Conservation (phyloP, 352 stramenopile species). For the Phytophthora pseudosyringae region DNA sequence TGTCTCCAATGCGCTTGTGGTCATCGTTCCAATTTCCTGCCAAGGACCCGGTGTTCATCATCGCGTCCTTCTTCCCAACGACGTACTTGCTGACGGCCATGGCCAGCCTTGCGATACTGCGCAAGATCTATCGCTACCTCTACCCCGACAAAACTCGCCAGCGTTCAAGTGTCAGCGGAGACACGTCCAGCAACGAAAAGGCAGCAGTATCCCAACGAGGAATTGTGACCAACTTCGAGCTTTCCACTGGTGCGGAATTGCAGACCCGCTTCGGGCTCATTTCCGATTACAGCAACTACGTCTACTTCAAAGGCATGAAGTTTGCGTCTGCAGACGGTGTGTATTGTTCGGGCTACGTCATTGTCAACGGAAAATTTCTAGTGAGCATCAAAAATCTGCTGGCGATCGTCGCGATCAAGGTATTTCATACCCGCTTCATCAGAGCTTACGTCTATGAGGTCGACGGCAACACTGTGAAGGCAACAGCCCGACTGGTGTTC, state of each 20-base stretch:
- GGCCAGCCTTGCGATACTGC: constrained; percentile 7
- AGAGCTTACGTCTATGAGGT: constrained; percentile 44
- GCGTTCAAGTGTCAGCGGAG: constrained; percentile 11
- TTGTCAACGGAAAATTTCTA: constrained; percentile 45
- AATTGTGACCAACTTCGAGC: constrained; percentile 37
- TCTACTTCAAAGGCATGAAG: constrained; percentile 49
- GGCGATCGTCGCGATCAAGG: constrained; percentile 41
- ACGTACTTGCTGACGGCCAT: constrained; percentile 25
- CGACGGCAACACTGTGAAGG: constrained; percentile 40
- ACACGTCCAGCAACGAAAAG: constrained; percentile 22
- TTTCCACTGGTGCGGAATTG: constrained; percentile 34
- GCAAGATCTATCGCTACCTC: constrained; percentile 23
- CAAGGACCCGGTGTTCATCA: constrained; percentile 28
- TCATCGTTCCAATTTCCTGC: constrained; percentile 29
- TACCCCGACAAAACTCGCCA: constrained; percentile 18
- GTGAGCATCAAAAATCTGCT: constrained; percentile 39
- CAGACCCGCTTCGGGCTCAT: constrained; percentile 41
- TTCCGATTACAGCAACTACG: constrained; percentile 46
- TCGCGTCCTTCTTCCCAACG: constrained; percentile 27
- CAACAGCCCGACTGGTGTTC: constrained; percentile 36
- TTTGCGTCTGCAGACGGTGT: constrained; percentile 45
- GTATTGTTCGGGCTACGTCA: constrained; percentile 45
- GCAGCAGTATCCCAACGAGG: constrained; percentile 5
- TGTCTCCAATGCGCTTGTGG: constrained; percentile 38
- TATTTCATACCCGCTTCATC: constrained; percentile 17